Evolutionary conservation across 1,139 yeast species (phyloP), one percentile per base, ranked within the genome.

Genomic region (Ogataea hybrid): DNA sequence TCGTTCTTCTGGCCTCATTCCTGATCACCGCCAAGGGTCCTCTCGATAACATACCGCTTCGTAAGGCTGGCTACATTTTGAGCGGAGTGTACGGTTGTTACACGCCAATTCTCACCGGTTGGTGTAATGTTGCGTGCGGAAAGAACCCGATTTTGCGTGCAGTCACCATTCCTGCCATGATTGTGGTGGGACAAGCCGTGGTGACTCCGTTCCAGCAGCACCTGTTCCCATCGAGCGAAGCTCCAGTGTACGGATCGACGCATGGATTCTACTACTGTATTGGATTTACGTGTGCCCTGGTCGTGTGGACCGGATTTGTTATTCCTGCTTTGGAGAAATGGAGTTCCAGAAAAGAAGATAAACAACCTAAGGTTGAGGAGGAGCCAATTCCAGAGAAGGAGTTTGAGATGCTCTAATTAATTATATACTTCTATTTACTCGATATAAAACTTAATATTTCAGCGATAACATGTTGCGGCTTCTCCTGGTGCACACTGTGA

Each of bases 21-120:
- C 34, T 44, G 22, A 44, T 48, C 17, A 39, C 49, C 8, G 46
- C 42, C 11, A 38, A 42, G 31, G 46, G 46, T 7, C 10, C 30
- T 18, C 17, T 38, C 2, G 35, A 39, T 2, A 43, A 46, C 21
- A 25, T 42, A 5, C 44, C 49, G n/a, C 21, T 50, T n/a, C 50
- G 54, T 28, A 42, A 51, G 22, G 49, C 51, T 17, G 58, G 54
- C 14, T 54, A 49, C 41, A 45, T 43, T 22, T 29, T 54, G 23
- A 47, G 50, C 12, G 58, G 57, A 35, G 57, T 51, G 9, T 53
- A 54, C 37, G 57, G 57, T 22, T 53, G 58, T 39, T 52, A 42
- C 42, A 54, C 58, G 6, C 58, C 57, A 16, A 49, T 54, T 27
- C 36, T 54, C 25, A 27, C 57, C 2, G 58, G 58, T 11, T 54